Base-by-base conservation (phyloP, 2,329 filamentous ascomycete genomes). In the Fusarium sp. region DNA sequence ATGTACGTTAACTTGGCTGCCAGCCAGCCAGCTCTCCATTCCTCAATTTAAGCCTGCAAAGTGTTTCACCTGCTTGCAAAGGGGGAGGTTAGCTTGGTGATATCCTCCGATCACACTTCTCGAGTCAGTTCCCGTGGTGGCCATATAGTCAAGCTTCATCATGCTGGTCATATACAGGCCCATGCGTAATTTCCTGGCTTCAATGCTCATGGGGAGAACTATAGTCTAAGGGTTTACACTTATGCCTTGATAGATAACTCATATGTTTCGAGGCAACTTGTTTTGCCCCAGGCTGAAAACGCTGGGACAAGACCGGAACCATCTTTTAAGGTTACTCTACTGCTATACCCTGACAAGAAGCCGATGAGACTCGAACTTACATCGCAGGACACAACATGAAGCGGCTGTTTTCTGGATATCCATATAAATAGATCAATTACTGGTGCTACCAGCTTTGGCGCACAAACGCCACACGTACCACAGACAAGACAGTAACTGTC, bases 21-120 rank as follows among this genome's bases (percentile, higher is more conserved):
- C 33, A 20, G 20, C 48, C 27, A 54, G 18, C 18, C 23, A 45
- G 38, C 30, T 44, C 23, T 23, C 26, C 20, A 44, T 32, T 44
- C n/a, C n/a, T 32, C 30, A 20, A 27, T 35, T 45, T 33, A 52
- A 44, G 26, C 37, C 26, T 56, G 14, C 40, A 27, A n/a, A 18
- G 23, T 54, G 40, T 60, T 55, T 55, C 52, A 40, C 50, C n/a
- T 20, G 27, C 38, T 18, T 58, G 40, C 27, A 54, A 42, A 10
- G 48, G 26, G 46, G 49, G 45, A 49, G 18, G 37, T n/a, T 18
- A 37, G 37, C 17, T 37, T 49, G 46, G 23, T 59, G 50, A 54
- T 44, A 64, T 49, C n/a, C 23, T 35, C 52, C 20, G 33, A 49
- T 49, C 38, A 44, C 26, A 67, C 32, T 42, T 13, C 18, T 48